phyloP scores from a whole-genome alignment of 78 protist genomes.

The Dictyostelium citrinum region DNA sequence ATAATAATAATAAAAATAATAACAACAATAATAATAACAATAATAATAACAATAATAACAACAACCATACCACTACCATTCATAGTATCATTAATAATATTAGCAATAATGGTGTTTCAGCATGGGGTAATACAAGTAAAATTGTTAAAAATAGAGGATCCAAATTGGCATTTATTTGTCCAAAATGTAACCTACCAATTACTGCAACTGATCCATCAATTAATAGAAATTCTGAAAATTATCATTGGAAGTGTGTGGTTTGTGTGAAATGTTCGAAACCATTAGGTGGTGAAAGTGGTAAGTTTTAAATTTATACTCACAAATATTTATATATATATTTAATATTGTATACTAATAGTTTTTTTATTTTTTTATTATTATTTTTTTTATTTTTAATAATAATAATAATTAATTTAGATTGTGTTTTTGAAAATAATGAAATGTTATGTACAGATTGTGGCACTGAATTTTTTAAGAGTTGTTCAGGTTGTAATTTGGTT shows the following conservation, averaged over 20 bases:
- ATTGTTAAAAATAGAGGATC: background rate
- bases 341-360: too few species aligned
- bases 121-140: background rate
- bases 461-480: conserved; percentile 44
- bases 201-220: conserved; percentile 31
- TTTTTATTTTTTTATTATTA: background rate
- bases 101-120: background rate
- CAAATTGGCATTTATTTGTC: conserved; percentile 23
- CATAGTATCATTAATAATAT: too few species aligned
- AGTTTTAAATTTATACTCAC: background rate
- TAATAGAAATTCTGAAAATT: conserved; percentile 24
- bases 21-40: background rate
- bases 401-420: background rate
- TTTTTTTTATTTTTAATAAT: too few species aligned
- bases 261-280: conserved; percentile 36
- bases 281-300: conserved; percentile 15
- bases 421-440: conserved; percentile 52
- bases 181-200: conserved; percentile 36
- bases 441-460: conserved; percentile 39
- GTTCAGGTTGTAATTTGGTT: conserved; percentile 35
- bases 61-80: too few species aligned
- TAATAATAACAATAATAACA: background rate
- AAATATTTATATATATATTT: too few species aligned
- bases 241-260: conserved; percentile 64
- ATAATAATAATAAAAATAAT: background rate